Base-by-base conservation (phyloP, 2,329 filamentous ascomycete species). In the Pseudogymnoascus sp. region DNA sequence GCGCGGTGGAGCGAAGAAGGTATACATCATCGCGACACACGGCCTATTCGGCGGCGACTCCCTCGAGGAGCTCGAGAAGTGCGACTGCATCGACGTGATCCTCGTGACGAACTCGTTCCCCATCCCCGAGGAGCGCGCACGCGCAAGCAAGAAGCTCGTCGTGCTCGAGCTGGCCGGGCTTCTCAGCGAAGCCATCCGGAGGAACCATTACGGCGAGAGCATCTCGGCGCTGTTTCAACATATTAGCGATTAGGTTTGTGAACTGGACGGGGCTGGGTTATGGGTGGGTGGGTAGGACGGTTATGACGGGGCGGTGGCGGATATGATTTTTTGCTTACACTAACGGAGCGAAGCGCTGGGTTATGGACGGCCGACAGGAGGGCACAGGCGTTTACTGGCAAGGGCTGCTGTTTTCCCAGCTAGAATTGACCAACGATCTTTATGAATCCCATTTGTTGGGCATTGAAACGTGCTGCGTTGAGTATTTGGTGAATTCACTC, bases 31-130 rank as follows among this genome's bases (percentile, higher is more conserved):
- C 79, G 95, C 93, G 6, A 97, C 95, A 0, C 95, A 99, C 72
- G 95, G 93, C 42, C 84, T 99, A 37, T 97, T 99, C 75, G 93
- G 93, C 21, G 89, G 88, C 53, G 90, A 97, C 73, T 91, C 90
- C 67, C 84, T 99, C 14, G 88, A 92, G 71, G 91, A 97, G 75
- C 86, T 99, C 78, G 89, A 96, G 75, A 86, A 86, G 59, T 97
- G 95, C 80, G 89, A 93, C 70, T 96, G 91, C 78, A 97, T 99
- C 73, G 89, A 97, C 74, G 84, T 88, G 70, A 93, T 99, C 69
- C 87, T 99, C 62, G 93, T 97, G 70, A 99, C 95, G 36, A 97
- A 99, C 78, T 96, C 93, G 63, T 97, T 97, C 75, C 95, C 95
- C 2, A 96, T 99, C 67, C 84, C 87, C 21, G 86, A 88, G 64